Base-by-base conservation (phyloP, 73 alveolate species). In the Loxodes magnus region DNA sequence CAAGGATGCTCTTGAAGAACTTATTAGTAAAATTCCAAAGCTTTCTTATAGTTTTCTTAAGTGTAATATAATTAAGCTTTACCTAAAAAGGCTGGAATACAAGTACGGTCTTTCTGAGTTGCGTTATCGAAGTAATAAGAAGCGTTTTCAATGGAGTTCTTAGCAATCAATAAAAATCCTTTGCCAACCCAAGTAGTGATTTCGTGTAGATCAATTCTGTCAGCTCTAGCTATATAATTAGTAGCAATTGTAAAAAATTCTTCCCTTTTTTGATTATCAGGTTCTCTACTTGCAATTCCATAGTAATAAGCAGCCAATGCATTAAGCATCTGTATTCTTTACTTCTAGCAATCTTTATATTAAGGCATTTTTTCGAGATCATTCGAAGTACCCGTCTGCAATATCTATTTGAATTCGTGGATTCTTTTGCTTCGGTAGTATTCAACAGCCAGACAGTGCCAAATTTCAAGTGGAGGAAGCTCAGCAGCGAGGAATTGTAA, bases 21-120 rank as follows among this genome's bases (percentile, higher is more conserved):
- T 50, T 50, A 48, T 35, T 49, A 22, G 37, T 50, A 59, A 4
- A 24, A 26, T 1, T 22, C 20, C 0, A 59, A 26, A 23, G 73
- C 63, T 59, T 59, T 25, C 7, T 24, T 31, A 23, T 48, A 59
- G 5, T 14, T 14, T 19, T 48, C 57, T 25, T 25, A 30, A n/a
- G 43, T 46, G 14, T 4, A 49, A 3, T 7, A 19, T 7, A 59
- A 42, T 7, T 23, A 28, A 5, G 67, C 73, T 24, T 22, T 42
- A 3, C 73, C 73, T 9, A 59, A 30, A 4, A 59, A 27, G 1
- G 73, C 57, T 9, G 50, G 53, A 4, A 59, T 39, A 22, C 50
- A 42, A 9, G 21, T 30, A 21, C 16, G 61, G 9, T 59, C 21
- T 20, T 12, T 43, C 7, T 49, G 39, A 12, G 33, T 51, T 16